Evolutionary conservation across 1,284 basidiomycete species (phyloP).

Genomic region (Leucoagaricus sp.): DNA sequence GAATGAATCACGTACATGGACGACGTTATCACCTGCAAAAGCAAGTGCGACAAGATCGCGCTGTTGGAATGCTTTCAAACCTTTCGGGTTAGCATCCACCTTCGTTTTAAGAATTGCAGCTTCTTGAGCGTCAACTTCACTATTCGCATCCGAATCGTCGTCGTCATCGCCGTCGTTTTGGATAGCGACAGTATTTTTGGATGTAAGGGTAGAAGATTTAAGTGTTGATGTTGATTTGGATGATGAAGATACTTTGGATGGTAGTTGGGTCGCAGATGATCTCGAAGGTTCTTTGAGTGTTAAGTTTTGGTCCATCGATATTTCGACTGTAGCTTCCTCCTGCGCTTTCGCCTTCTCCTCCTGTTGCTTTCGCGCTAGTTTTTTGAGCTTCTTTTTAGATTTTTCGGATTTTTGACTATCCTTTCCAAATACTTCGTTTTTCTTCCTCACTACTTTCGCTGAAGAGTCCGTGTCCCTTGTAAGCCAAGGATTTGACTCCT

Average conservation of each 20-base stretch:
- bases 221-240: constrained; percentile 9
- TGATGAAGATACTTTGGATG: neutral
- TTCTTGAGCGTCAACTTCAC: constrained; percentile 72
- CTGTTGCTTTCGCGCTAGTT: constrained; percentile 53
- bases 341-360: constrained; percentile 57
- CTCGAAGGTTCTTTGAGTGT: constrained; percentile 25
- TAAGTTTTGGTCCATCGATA: constrained; percentile 60
- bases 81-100: constrained; percentile 46
- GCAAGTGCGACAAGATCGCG: constrained; percentile 90
- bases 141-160: constrained; percentile 58
- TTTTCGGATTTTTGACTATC: constrained; percentile 61
- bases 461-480: constrained; percentile 32
- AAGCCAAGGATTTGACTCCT: constrained; percentile 75
- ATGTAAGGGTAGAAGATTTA: constrained; percentile 14
- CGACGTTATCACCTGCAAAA: constrained; percentile 96
- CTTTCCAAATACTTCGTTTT: constrained; percentile 71
- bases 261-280: neutral
- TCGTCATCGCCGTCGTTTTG: constrained; percentile 23
- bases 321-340: constrained; percentile 81
- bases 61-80: constrained; percentile 75
- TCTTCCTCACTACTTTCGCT: constrained; percentile 50
- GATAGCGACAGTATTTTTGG: constrained; percentile 22
- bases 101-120: constrained; percentile 32
- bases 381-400: constrained; percentile 72
- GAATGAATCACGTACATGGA: constrained; percentile 57